Base-by-base conservation (phyloP, 2,329 filamentous ascomycete genomes). In the Raffaelea arxii region DNA sequence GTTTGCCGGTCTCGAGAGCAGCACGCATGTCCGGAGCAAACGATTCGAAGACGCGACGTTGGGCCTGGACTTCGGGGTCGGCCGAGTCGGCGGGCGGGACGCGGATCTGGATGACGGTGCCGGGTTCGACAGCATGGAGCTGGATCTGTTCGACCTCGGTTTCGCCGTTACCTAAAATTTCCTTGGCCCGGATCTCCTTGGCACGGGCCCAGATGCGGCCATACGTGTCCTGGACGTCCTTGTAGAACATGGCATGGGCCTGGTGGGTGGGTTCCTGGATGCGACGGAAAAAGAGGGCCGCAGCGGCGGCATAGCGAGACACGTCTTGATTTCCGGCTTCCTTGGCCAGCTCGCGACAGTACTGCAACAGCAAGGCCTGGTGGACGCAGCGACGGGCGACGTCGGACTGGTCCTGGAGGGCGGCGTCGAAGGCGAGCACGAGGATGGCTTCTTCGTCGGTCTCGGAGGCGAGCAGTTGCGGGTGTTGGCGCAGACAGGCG, bases 241-340 rank as follows among this genome's bases (percentile, higher is more conserved):
- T 91, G 62, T 78, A 80, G 71, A 98, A 98, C 39, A 97, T 76
- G 39, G 86, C 88, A 58, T 86, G 82, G 6, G 92, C 94, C 66
- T 95, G 84, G 65, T 98, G 91, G 25, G 84, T 86, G 56, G 80
- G 80, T 4, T 86, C 94, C 21, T 86, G 92, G 63, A 98, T 90
- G 48, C 91, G 84, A 68, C 92, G 94, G 77, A 98, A 98, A 73
- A 98, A 98, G 25, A 97, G 68, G 6, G 80, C 77, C 9, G 96
- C 89, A 21, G 91, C 91, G n/a, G n/a, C n/a, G n/a, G n/a, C n/a
- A n/a, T n/a, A n/a, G n/a, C n/a, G n/a, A n/a, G n/a, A n/a, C n/a
- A n/a, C n/a, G n/a, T n/a, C n/a, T n/a, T n/a, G n/a, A n/a, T n/a
- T n/a, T n/a, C n/a, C n/a, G n/a, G n/a, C n/a, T 57, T 97, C 88